Conservation (phyloP, 495 filamentous ascomycete genomes). For the Cairneyella variabilis region DNA sequence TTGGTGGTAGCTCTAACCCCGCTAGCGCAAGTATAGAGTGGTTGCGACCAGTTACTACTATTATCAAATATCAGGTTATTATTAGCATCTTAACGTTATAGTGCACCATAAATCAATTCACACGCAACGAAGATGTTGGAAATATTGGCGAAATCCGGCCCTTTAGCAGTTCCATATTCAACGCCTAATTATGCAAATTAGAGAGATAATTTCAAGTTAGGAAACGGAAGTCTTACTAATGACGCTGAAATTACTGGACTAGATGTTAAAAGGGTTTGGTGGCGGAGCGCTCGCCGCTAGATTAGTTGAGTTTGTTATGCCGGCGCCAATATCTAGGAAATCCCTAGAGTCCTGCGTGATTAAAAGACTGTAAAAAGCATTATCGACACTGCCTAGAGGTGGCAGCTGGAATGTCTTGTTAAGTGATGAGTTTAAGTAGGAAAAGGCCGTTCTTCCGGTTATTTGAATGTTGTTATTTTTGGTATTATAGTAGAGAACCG, state of each 20-base stretch:
- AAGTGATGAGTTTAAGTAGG: slow-evolving; percentile 31
- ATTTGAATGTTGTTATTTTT: slow-evolving; percentile 1
- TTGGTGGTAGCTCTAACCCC: slow-evolving; percentile 39
- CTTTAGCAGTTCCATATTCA: slow-evolving; percentile 27
- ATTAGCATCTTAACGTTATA: slow-evolving; percentile 27
- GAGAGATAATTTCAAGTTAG: background rate
- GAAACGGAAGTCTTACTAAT: slow-evolving; percentile 24
- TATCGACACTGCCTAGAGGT: too few relatives aligned
- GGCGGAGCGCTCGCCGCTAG: background rate
- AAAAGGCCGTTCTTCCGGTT: slow-evolving; percentile 19
- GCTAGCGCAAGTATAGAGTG: slow-evolving; percentile 40
- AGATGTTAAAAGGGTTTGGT: slow-evolving; percentile 29
- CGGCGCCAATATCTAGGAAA: too few relatives aligned
- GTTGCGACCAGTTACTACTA: slow-evolving; percentile 33
- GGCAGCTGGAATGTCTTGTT: slow-evolving; percentile 28
- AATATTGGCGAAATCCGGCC: slow-evolving; percentile 33
- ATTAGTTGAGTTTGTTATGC: background rate
- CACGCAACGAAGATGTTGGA: slow-evolving; percentile 36
- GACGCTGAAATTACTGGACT: slow-evolving; percentile 19
- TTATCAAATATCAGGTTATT: slow-evolving; percentile 27
- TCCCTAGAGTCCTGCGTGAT: too few relatives aligned
- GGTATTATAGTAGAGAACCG: slow-evolving; percentile 10
- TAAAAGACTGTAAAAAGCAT: too few relatives aligned
- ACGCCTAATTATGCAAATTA: slow-evolving; percentile 12
- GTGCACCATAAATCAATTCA: slow-evolving; percentile 34